Conservation (phyloP, 139 green algal species). For the Chlorella sp. region DNA sequence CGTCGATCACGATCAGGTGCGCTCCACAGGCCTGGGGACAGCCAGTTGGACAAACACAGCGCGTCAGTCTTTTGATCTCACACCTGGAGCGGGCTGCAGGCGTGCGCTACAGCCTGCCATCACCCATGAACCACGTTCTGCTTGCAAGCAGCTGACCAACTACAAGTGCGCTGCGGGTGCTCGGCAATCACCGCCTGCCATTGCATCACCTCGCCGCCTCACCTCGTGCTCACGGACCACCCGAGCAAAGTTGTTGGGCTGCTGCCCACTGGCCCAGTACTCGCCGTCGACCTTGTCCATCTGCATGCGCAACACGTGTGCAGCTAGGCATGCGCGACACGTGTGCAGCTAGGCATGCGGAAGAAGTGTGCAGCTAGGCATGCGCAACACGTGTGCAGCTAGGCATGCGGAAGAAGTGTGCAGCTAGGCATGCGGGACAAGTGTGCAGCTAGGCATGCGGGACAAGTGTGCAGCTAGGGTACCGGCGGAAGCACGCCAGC, state of each 20-base stretch:
- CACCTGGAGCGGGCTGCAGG: too few species aligned
- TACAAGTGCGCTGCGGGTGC: background rate
- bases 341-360: background rate
- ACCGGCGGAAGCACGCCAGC: background rate
- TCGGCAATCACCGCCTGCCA: background rate
- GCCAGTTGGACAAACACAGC: too few species aligned
- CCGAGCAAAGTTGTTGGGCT: background rate
- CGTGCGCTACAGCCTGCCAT: too few species aligned
- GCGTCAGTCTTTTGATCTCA: too few species aligned
- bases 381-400: background rate
- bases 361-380: background rate
- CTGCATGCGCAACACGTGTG: background rate
- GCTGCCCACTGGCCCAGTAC: background rate
- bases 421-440: background rate
- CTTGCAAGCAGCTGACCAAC: background rate
- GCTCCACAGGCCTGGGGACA: background rate
- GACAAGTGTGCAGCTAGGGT: background rate
- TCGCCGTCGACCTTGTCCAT: background rate
- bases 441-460: background rate
- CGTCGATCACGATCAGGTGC: background rate
- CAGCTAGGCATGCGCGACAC: background rate
- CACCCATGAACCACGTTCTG: too few species aligned
- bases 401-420: background rate
- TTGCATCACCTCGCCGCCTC: background rate
- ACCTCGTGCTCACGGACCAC: slow-evolving; percentile 6